Conservation (phyloP, 768 basidiomycete species). For the Rhodotorula toruloides region DNA sequence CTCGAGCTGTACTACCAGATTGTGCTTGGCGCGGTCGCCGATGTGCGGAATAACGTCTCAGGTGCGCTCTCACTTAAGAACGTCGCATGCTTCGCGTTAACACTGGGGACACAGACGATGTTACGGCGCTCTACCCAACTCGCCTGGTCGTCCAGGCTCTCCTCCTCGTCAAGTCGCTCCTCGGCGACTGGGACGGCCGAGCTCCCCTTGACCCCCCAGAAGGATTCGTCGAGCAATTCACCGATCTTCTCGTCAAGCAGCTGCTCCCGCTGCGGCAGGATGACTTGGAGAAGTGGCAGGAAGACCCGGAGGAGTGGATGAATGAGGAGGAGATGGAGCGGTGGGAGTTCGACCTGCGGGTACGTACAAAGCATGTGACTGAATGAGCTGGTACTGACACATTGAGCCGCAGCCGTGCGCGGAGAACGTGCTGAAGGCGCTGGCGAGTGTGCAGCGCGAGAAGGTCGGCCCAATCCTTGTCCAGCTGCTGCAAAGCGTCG, state of each 20-base stretch:
- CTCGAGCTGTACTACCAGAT: constrained; percentile 19
- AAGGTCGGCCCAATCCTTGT: constrained; percentile 64
- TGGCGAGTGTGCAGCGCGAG: constrained; percentile 64
- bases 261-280: constrained; percentile 76
- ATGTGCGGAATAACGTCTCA: constrained; percentile 1
- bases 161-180: constrained; percentile 33
- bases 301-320: constrained; percentile 92
- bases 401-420: constrained; percentile 66
- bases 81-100: background rate
- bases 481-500: constrained; percentile 58
- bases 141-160: constrained; percentile 36
- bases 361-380: constrained; percentile 48
- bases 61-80: background rate
- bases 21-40: constrained; percentile 12
- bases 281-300: constrained; percentile 77
- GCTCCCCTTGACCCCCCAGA: constrained; percentile 13
- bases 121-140: constrained; percentile 23
- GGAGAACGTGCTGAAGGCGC: constrained; percentile 80
- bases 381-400: background rate
- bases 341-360: constrained; percentile 89
- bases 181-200: constrained; percentile 36
- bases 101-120: constrained; percentile 12
- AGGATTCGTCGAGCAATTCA: constrained; percentile 52
- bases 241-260: constrained; percentile 66
- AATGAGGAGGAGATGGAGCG: constrained; percentile 78